Conservation (phyloP, 345 rosid genomes). For the Ricinus communis region DNA sequence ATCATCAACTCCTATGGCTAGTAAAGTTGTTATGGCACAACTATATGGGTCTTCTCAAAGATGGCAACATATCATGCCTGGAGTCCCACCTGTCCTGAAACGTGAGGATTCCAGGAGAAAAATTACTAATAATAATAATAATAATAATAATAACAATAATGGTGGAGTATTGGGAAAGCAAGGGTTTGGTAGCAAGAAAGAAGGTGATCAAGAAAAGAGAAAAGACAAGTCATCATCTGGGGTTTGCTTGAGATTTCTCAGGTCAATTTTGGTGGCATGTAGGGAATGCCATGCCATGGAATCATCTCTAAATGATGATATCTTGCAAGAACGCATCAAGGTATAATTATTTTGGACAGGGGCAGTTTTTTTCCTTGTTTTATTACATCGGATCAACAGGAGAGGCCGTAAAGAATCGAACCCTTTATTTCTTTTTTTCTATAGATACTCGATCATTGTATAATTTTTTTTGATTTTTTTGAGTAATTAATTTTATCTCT, state of each 20-base stretch:
- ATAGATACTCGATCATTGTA: no score
- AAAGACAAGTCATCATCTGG: constrained; percentile 29
- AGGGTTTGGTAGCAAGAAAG: constrained; percentile 19
- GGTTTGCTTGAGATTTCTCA: constrained; percentile 50
- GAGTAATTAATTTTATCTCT: no score
- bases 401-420: no score
- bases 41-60: constrained; percentile 57
- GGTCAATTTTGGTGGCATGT: constrained; percentile 56
- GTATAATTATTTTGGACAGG: not conserved
- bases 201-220: constrained; percentile 13
- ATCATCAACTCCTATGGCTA: constrained; percentile 26
- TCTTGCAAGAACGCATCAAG: constrained; percentile 1
- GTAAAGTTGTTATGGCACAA: constrained; percentile 54
- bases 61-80: constrained; percentile 70
- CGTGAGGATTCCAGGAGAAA: constrained; percentile 48
- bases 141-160: not conserved
- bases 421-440: no score
- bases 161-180: constrained; percentile 31
- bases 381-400: no score
- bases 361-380: no score
- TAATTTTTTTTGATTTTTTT: no score
- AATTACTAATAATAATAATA: no score
- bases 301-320: constrained; percentile 40
- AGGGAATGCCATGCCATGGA: constrained; percentile 88
- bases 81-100: constrained; percentile 33